These are phyloP conservation scores for Leptodermis oblonga DNA, from an alignment of 257 asterid genomes.

Conservation along the genomic window DNA sequence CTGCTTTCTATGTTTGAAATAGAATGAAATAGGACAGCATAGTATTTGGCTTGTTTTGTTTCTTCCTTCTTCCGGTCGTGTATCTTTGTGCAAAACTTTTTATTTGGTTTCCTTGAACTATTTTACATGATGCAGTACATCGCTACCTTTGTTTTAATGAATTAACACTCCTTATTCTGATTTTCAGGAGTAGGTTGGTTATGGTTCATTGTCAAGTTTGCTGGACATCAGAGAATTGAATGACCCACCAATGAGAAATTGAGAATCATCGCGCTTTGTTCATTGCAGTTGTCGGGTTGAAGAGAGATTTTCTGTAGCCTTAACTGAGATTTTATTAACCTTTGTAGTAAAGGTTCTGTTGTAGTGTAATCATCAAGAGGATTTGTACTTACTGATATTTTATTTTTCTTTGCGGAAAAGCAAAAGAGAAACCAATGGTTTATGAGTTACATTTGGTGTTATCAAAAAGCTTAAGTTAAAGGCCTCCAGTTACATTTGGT, in stretches of 20 bases:
- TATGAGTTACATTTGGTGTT: background rate
- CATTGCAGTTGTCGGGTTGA: conserved; percentile 3
- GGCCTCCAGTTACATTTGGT: too few species aligned
- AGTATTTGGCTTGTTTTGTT: background rate
- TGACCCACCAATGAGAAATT: too few species aligned
- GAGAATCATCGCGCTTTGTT: background rate
- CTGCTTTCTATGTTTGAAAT: background rate
- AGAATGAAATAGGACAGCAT: background rate
- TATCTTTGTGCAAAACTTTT: background rate
- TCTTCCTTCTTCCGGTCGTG: background rate
- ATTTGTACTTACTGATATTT: background rate
- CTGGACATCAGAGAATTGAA: background rate
- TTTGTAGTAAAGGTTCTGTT: conserved; percentile 2
- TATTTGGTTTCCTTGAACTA: background rate
- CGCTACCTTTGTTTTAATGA: background rate
- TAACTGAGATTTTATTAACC: background rate
- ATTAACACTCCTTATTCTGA: background rate
- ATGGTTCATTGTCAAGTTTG: background rate
- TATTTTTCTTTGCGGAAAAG: background rate
- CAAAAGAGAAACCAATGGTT: background rate
- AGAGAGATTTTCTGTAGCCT: background rate
- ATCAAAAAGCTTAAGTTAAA: too few species aligned
- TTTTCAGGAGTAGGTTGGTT: conserved; percentile 17
- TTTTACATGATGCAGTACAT: background rate
- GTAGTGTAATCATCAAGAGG: background rate